These are phyloP conservation scores for Coemansia sp. DNA, from an alignment of 192 early-diverging fungal species.

Conservation along the genomic window DNA sequence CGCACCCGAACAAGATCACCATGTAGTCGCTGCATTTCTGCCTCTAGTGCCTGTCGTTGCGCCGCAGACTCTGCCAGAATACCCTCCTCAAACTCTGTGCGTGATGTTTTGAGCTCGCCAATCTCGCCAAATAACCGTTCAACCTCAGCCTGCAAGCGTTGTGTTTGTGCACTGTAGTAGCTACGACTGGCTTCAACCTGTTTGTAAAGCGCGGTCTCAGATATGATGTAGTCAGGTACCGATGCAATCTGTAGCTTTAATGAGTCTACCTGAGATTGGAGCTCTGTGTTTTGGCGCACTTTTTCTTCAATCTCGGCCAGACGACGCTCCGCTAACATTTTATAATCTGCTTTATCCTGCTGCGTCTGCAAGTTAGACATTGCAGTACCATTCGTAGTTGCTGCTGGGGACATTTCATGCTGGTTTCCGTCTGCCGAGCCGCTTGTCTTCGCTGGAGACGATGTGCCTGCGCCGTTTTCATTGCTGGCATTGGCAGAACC, in stretches of 20 bases:
- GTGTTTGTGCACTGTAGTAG: slow-evolving; percentile 47
- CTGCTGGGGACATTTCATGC: neutral
- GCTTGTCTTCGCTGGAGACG: slow-evolving; percentile 1
- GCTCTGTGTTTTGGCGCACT: slow-evolving; percentile 51
- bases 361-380: slow-evolving; percentile 22
- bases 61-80: slow-evolving; percentile 35
- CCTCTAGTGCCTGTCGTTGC: slow-evolving; percentile 53
- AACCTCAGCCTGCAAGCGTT: slow-evolving; percentile 51
- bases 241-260: slow-evolving; percentile 50
- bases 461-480: slow-evolving; percentile 4
- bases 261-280: slow-evolving; percentile 54
- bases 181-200: slow-evolving; percentile 50
- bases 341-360: slow-evolving; percentile 50
- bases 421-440: neutral
- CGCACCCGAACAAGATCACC: slow-evolving; percentile 58
- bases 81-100: slow-evolving; percentile 46
- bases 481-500: neutral
- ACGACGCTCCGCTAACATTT: slow-evolving; percentile 49
- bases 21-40: slow-evolving; percentile 57
- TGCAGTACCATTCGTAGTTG: slow-evolving; percentile 8
- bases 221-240: slow-evolving; percentile 55
- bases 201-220: slow-evolving; percentile 57
- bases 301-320: slow-evolving; percentile 56
- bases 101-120: slow-evolving; percentile 39
- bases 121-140: slow-evolving; percentile 47